Conservation (phyloP, 1,139 yeast species). For the Debaryomyces subglobosus region DNA sequence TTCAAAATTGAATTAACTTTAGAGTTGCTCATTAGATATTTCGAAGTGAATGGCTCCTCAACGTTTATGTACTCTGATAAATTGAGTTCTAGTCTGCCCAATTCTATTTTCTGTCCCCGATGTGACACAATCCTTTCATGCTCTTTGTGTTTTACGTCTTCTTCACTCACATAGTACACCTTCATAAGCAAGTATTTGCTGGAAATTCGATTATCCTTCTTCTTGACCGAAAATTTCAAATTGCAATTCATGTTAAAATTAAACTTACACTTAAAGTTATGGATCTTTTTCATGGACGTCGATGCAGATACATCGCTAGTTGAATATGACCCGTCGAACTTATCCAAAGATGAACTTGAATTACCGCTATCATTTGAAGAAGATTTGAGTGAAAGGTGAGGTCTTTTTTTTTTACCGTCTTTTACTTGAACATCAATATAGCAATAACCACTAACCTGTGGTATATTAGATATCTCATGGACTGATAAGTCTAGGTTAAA, state of each 20-base stretch:
- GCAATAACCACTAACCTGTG: slow-evolving; percentile 74
- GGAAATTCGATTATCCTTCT: slow-evolving; percentile 40
- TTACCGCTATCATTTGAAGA: slow-evolving; percentile 9
- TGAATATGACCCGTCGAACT: neutral
- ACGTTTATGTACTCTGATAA: slow-evolving; percentile 71
- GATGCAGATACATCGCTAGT: slow-evolving; percentile 33
- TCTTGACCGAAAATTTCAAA: slow-evolving; percentile 40
- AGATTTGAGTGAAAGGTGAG: slow-evolving; percentile 6
- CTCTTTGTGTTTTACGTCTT: slow-evolving; percentile 37
- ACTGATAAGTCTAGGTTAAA: slow-evolving; percentile 64
- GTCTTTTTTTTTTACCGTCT: slow-evolving; percentile 26
- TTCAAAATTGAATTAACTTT: slow-evolving; percentile 80
- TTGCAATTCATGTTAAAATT: slow-evolving; percentile 44
- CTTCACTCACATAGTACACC: slow-evolving; percentile 44
- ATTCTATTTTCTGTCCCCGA: slow-evolving; percentile 30
- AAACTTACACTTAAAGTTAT: slow-evolving; percentile 47
- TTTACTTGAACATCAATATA: slow-evolving; percentile 53
- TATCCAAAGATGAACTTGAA: slow-evolving; percentile 1
- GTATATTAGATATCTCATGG: slow-evolving; percentile 77
- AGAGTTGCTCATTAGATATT: slow-evolving; percentile 73
- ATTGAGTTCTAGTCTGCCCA: slow-evolving; percentile 73
- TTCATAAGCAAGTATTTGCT: slow-evolving; percentile 40
- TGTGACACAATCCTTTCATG: slow-evolving; percentile 11
- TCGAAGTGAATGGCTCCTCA: slow-evolving; percentile 53
- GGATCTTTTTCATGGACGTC: slow-evolving; percentile 40